These are phyloP conservation scores for Phlebopus sp. DNA, from an alignment of 1,284 basidiomycete genomes.

Conservation along the genomic window DNA sequence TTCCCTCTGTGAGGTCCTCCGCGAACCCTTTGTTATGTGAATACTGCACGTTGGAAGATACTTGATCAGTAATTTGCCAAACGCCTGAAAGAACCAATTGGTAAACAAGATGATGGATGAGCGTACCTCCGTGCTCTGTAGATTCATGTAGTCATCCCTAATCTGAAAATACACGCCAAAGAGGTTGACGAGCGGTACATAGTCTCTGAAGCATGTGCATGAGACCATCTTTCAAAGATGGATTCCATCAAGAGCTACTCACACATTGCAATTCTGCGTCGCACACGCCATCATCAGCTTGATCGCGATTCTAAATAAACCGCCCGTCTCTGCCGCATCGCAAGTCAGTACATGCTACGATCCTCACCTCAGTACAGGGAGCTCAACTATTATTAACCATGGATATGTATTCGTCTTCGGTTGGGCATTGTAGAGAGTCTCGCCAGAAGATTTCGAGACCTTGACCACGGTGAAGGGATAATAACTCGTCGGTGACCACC, in stretches of 20 bases:
- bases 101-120: not conserved
- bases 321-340: constrained; percentile 81
- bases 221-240: not conserved
- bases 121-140: constrained; percentile 78
- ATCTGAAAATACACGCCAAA: constrained; percentile 97
- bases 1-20: constrained; percentile 94
- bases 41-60: constrained; percentile 53
- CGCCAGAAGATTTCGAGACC: constrained; percentile 95
- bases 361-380: not conserved
- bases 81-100: not conserved
- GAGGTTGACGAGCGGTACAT: constrained; percentile 89
- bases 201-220: constrained; percentile 56
- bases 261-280: constrained; percentile 63
- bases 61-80: not conserved
- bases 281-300: constrained; percentile 95
- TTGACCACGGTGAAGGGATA: constrained; percentile 93
- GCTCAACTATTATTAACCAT: constrained; percentile 96
- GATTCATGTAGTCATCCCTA: constrained; percentile 95
- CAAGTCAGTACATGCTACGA: constrained; percentile 6
- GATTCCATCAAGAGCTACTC: constrained; percentile 24
- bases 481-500: constrained; percentile 83
- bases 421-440: constrained; percentile 89
- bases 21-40: constrained; percentile 91
- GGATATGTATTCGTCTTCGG: constrained; percentile 89
- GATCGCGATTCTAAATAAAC: constrained; percentile 88